These are phyloP conservation scores for Lophium mytilinum DNA, from an alignment of 495 filamentous ascomycete species.

Conservation along the genomic window DNA sequence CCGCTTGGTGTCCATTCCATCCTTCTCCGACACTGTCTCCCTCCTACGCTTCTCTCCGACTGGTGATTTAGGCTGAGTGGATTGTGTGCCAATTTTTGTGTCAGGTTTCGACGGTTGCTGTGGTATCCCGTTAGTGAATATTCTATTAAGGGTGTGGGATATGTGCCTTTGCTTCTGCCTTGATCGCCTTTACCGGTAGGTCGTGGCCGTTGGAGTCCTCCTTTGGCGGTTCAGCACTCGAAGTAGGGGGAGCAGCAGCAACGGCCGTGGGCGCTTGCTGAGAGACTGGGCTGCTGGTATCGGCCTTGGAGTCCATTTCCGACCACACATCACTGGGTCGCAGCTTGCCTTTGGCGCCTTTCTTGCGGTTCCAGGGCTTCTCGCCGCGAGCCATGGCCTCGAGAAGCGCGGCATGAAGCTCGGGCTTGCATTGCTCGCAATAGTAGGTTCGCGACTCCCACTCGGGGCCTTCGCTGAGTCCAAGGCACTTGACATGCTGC, in stretches of 20 bases:
- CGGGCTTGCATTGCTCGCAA: conserved; percentile 82
- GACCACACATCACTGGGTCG: conserved; percentile 18
- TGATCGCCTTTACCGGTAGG: no score
- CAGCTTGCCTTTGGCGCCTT: conserved; percentile 27
- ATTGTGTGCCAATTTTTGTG: conserved; percentile 4
- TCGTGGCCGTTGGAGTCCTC: conserved; percentile 1
- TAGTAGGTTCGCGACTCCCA: conserved; percentile 71
- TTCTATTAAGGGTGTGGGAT: neutral
- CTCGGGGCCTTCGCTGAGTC: conserved; percentile 65
- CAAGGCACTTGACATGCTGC: conserved; percentile 97
- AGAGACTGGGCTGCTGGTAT: neutral
- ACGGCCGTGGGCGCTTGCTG: neutral
- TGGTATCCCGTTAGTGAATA: neutral
- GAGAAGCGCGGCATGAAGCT: conserved; percentile 68
- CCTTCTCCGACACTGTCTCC: conserved; percentile 14
- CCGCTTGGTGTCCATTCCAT: conserved; percentile 9
- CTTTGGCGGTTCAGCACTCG: neutral
- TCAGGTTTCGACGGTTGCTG: conserved; percentile 8
- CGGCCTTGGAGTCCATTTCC: neutral
- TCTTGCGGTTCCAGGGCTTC: conserved; percentile 32
- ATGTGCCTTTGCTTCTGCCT: conserved; percentile 5
- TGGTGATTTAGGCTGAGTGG: conserved; percentile 15
- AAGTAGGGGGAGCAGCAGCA: neutral
- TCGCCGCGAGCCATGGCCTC: conserved; percentile 68
- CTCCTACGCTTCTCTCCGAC: conserved; percentile 19